phyloP scores from a whole-genome alignment of 1,284 basidiomycete species.

The Polyporus tsugae region DNA sequence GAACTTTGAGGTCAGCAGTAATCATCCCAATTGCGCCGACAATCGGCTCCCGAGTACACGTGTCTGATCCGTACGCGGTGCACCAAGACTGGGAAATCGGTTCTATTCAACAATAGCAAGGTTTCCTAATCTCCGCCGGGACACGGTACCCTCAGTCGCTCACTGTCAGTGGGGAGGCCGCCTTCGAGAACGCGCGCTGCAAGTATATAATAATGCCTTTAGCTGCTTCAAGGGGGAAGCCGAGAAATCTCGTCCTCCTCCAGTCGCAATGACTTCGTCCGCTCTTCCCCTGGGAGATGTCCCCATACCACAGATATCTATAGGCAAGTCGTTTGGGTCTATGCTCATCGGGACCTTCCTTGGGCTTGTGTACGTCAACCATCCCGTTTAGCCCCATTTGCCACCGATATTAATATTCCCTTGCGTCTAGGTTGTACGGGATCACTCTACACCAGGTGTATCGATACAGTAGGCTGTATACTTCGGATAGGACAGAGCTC shows the following conservation, averaged over 20 bases:
- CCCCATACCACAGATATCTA: not conserved
- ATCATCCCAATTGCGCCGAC: not conserved
- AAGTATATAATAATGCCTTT: conserved; percentile 1
- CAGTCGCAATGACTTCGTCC: not conserved
- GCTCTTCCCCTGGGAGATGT: not conserved
- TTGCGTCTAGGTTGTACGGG: not conserved
- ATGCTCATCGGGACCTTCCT: conserved; percentile 4
- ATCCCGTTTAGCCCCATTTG: not conserved
- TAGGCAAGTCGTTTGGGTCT: not conserved
- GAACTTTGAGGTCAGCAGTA: not conserved
- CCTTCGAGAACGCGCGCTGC: not conserved
- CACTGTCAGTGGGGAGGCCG: not conserved
- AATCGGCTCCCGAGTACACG: not conserved
- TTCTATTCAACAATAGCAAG: not conserved
- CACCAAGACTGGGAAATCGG: not conserved
- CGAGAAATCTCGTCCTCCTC: not conserved
- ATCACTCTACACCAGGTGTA: conserved; percentile 4
- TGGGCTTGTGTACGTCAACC: not conserved
- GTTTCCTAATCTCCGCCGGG: not conserved
- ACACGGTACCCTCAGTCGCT: too few relatives aligned
- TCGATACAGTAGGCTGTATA: conserved; percentile 2
- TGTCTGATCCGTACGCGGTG: not conserved
- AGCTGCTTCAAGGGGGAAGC: not conserved
- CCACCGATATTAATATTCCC: not conserved
- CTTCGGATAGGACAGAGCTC: conserved; percentile 2